phyloP scores from a whole-genome alignment of 208 protist genomes.

The Entamoeba invadens region DNA sequence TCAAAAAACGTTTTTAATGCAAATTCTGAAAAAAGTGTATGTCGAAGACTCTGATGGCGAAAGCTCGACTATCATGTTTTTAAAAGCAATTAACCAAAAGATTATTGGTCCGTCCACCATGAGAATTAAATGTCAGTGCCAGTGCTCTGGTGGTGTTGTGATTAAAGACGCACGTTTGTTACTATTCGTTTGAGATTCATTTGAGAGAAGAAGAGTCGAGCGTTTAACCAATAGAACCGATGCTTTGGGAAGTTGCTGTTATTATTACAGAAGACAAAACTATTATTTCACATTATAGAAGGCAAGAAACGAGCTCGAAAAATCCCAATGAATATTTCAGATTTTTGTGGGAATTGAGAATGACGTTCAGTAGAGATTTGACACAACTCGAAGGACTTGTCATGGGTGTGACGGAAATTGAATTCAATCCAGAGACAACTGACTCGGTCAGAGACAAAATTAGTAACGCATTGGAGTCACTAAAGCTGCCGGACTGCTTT shows the following conservation, averaged over 20 bases:
- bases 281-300: background rate
- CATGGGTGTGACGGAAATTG: background rate
- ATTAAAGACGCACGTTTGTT: background rate
- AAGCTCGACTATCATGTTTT: background rate
- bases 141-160: background rate
- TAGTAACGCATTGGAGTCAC: background rate
- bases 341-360: background rate
- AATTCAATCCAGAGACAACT: background rate
- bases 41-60: background rate
- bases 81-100: background rate
- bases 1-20: background rate
- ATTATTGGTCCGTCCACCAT: background rate
- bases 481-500: background rate
- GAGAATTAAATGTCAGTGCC: background rate
- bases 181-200: background rate
- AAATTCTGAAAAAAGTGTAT: background rate
- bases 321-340: background rate
- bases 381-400: background rate
- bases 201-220: background rate
- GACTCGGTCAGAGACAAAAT: background rate
- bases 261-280: background rate
- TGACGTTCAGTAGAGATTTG: background rate
- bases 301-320: background rate
- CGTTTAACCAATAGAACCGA: background rate
- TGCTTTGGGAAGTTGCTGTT: background rate